These are phyloP conservation scores for Calonectria pseudoreteaudii DNA, from an alignment of 2,329 filamentous ascomycete species.

Conservation along the genomic window DNA sequence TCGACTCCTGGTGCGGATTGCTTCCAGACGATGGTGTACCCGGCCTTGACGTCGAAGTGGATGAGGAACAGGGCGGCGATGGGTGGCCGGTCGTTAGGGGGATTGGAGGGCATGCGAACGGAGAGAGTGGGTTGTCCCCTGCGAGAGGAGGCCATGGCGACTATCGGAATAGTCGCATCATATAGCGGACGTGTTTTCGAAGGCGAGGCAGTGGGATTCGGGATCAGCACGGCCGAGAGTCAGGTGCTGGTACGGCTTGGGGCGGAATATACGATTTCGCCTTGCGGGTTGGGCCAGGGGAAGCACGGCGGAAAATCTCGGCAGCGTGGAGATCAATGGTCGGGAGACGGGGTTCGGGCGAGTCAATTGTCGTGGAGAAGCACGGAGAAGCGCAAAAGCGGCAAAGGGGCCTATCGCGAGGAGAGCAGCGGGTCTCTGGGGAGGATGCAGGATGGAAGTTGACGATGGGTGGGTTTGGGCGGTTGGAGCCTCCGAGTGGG, in stretches of 20 bases:
- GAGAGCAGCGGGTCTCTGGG: slow-evolving; percentile 11
- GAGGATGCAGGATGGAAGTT: slow-evolving; percentile 25
- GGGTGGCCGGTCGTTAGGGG: slow-evolving; percentile 48
- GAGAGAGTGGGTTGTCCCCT: slow-evolving; percentile 55
- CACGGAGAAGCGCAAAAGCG: neutral
- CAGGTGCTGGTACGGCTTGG: neutral
- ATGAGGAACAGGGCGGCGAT: slow-evolving; percentile 88
- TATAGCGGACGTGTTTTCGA: slow-evolving; percentile 28
- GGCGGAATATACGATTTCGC: neutral
- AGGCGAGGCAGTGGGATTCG: neutral
- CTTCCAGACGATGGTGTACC: slow-evolving; percentile 93
- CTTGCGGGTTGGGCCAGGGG: neutral
- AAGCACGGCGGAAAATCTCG: neutral
- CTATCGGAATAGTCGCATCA: slow-evolving; percentile 44
- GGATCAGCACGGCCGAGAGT: neutral
- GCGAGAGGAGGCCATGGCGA: slow-evolving; percentile 55
- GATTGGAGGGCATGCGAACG: slow-evolving; percentile 48
- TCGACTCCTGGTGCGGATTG: slow-evolving; percentile 75
- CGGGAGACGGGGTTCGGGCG: neutral
- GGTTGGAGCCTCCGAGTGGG: slow-evolving; percentile 19
- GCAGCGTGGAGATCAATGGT: neutral
- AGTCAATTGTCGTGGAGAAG: slow-evolving; percentile 19
- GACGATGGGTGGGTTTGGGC: slow-evolving; percentile 33
- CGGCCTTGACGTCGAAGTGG: slow-evolving; percentile 91
- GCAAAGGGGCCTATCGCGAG: slow-evolving; percentile 22